Base-by-base conservation (phyloP, 2,329 filamentous ascomycete genomes). In the Alternaria sp. region DNA sequence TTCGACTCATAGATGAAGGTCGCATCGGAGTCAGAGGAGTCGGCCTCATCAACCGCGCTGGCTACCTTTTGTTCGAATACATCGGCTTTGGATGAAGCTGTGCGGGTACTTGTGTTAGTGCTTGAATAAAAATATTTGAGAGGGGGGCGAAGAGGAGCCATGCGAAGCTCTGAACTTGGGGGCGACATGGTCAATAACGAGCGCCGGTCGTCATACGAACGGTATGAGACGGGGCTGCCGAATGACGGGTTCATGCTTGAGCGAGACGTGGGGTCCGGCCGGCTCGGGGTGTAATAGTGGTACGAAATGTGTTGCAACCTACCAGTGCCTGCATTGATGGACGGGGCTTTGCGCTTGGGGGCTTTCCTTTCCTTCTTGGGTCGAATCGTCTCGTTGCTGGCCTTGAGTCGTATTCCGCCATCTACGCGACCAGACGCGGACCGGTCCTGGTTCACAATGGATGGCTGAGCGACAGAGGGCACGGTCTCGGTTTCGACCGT, bases 1-100 rank as follows among this genome's bases (percentile, higher is more conserved):
- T 99, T 99, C 27, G 95, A 98, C 79, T 99, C 95, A 81, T 99
- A 99, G 16, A 99, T 95, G 79, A 98, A 99, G 0, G 95, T 98
- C 80, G 98, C 95, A 73, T 97, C 95, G 1, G 94, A 98, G 78
- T 99, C 95, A 7, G 94, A 97, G 12, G 94, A 97, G 78, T 97
- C 92, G 45, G 93, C 93, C 78, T 98, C 94, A 76, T 98, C 94
- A 54, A 99, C 93, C 9, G 94, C 94, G 77, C 90, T 97, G 52
- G 94, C 94, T 68, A 99, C 93, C 76, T 97, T 97, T 69, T 94
- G 93, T 82, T 98, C 95, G 77, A 99, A 99, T 53, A 98, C 93
- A 80, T 99, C 95, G 75, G 95, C 94, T 82, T 98, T 98, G 62
- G 94, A 97, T 16, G 93, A 95, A 62, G 90, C 92, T 90, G 85